Conservation (phyloP, 495 filamentous ascomycete species). For the Daldinia grandis region DNA sequence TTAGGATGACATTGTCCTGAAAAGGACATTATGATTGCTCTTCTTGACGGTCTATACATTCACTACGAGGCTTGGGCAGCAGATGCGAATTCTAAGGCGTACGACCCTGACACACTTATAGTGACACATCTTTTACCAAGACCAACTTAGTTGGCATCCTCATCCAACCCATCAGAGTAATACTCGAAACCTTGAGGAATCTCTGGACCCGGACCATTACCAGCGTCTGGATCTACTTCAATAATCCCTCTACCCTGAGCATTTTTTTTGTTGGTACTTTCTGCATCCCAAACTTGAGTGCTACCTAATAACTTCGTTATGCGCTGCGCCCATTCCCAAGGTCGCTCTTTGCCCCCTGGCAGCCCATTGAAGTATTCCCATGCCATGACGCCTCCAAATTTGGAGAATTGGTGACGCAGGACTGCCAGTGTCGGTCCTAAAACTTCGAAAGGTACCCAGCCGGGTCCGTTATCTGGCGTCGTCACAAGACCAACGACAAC, state of each 20-base stretch:
- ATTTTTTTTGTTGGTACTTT: neutral
- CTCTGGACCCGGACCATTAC: conserved; percentile 7
- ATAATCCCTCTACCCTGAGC: neutral
- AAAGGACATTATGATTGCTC: neutral
- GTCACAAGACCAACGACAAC: conserved; percentile 79
- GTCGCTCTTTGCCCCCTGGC: conserved; percentile 63
- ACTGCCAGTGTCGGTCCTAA: conserved; percentile 54
- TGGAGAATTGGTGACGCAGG: conserved; percentile 60
- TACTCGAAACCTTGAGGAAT: conserved; percentile 35
- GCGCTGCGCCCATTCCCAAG: conserved; percentile 75
- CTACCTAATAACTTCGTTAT: conserved; percentile 64
- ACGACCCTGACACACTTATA: neutral
- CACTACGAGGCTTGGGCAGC: neutral
- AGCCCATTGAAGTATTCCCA: conserved; percentile 86
- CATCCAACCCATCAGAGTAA: conserved; percentile 31
- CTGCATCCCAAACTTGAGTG: conserved; percentile 19
- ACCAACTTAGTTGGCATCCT: conserved; percentile 3
- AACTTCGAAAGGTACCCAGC: conserved; percentile 48
- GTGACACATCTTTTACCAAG: neutral
- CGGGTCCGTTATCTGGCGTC: conserved; percentile 69
- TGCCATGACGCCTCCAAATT: conserved; percentile 83
- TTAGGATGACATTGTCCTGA: neutral
- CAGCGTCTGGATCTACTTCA: conserved; percentile 32
- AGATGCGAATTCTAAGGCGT: neutral
- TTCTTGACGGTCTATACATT: neutral